phyloP scores from a whole-genome alignment of 371 early-diverging fungal species.

The Mycotypha africana region DNA sequence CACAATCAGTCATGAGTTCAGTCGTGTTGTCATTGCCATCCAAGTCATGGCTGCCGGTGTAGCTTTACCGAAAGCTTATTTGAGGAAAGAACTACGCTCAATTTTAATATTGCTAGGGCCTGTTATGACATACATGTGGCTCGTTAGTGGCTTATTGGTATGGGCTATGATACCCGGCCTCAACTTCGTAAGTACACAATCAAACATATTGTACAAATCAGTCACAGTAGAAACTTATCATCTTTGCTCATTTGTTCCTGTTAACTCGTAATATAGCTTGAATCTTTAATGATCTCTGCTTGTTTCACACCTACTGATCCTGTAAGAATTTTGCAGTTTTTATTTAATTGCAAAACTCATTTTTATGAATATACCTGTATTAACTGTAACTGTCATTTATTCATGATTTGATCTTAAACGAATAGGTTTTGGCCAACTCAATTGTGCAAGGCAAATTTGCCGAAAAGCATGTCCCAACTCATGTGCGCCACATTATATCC shows the following conservation, averaged over 20 bases:
- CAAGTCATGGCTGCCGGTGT: slow-evolving; percentile 84
- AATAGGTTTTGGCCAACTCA: slow-evolving; percentile 76
- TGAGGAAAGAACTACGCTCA: slow-evolving; percentile 51
- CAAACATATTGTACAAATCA: slow-evolving; percentile 62
- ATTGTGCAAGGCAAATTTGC: slow-evolving; percentile 95
- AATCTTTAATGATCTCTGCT: slow-evolving; percentile 37
- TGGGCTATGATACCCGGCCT: slow-evolving; percentile 32
- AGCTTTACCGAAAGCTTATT: slow-evolving; percentile 47
- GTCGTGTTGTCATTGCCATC: slow-evolving; percentile 74
- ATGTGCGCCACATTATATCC: slow-evolving; percentile 78
- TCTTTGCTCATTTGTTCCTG: slow-evolving; percentile 28
- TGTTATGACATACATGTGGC: slow-evolving; percentile 70
- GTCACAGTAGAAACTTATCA: too few species aligned
- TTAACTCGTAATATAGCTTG: slow-evolving; percentile 18
- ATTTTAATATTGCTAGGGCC: slow-evolving; percentile 71
- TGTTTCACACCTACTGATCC: slow-evolving; percentile 50
- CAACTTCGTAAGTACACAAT: slow-evolving; percentile 19
- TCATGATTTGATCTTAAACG: too few species aligned
- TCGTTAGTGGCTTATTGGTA: slow-evolving; percentile 28
- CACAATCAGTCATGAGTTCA: slow-evolving; percentile 57
- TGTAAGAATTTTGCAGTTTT: slow-evolving; percentile 11
- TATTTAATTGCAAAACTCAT: background rate
- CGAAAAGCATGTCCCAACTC: slow-evolving; percentile 75
- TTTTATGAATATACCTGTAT: background rate
- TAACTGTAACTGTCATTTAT: too few species aligned